Conservation (phyloP, 2,329 filamentous ascomycete genomes). For the Thermochaetoides dissita region DNA sequence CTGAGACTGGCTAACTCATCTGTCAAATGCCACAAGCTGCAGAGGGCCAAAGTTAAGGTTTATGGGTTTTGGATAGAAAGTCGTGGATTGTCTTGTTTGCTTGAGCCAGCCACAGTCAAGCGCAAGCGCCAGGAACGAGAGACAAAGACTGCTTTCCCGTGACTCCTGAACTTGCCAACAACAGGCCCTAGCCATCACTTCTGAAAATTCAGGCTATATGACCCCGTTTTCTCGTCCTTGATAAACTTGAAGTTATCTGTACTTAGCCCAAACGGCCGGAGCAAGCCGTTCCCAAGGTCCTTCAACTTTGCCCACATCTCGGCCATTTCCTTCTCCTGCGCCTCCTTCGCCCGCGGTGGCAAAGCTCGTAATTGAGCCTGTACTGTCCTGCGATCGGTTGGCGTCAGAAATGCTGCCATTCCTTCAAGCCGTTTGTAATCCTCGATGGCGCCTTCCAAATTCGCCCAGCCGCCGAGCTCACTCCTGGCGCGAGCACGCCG, state of each 20-base stretch:
- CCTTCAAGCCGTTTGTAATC: constrained; percentile 60
- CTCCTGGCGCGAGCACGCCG: constrained; percentile 61
- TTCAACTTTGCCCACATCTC: constrained; percentile 99
- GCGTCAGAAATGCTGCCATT: constrained; percentile 42
- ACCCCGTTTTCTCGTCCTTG: constrained; percentile 77
- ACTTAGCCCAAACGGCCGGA: constrained; percentile 86
- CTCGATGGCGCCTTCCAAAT: constrained; percentile 60
- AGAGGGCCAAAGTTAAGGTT: too few species aligned
- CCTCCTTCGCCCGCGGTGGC: constrained; percentile 56
- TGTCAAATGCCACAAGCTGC: too few species aligned
- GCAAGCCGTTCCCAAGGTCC: constrained; percentile 73
- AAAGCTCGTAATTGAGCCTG: constrained; percentile 50
- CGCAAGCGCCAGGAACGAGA: too few species aligned
- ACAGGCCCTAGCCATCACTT: background rate
- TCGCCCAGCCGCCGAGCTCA: constrained; percentile 64
- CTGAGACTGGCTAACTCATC: too few species aligned
- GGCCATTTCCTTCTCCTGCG: constrained; percentile 74
- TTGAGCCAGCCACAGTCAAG: too few species aligned
- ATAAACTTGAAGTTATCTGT: constrained; percentile 92
- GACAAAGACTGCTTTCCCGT: too few species aligned
- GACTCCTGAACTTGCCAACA: too few species aligned
- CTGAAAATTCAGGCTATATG: constrained; percentile 82
- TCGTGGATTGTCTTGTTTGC: too few species aligned
- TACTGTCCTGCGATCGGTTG: constrained; percentile 55
- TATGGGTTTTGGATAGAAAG: too few species aligned